A percentile compares a stretch with the other conserved stretches of the same genome.
These are phyloP conservation scores for Taiwanofungus camphoratus DNA, from an alignment of 1,284 basidiomycete genomes.

Conservation along the genomic window DNA sequence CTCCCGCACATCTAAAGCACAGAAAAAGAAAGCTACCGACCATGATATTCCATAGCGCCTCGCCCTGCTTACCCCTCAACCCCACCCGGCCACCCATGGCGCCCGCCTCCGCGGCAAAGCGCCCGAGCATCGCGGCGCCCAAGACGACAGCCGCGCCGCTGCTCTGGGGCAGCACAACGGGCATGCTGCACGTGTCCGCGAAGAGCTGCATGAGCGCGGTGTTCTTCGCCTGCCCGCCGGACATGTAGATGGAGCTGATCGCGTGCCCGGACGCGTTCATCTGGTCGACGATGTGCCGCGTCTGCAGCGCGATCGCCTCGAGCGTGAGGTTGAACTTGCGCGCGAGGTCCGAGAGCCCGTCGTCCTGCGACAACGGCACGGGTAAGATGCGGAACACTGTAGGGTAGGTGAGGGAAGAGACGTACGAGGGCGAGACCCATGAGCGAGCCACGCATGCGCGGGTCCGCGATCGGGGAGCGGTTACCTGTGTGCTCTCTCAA, in stretches of 20 bases:
- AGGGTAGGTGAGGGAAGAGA: slow-evolving; percentile 2
- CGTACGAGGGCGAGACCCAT: slow-evolving; percentile 77
- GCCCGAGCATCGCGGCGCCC: slow-evolving; percentile 90
- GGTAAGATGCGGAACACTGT: not conserved
- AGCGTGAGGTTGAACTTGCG: slow-evolving; percentile 89
- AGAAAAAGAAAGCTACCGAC: slow-evolving; percentile 35
- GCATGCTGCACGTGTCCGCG: slow-evolving; percentile 80
- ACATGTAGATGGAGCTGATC: slow-evolving; percentile 88
- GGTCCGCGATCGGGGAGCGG: slow-evolving; percentile 92
- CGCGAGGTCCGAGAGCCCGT: slow-evolving; percentile 77
- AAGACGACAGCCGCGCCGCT: slow-evolving; percentile 83
- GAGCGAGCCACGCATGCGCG: slow-evolving; percentile 89
- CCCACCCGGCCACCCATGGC: slow-evolving; percentile 38
- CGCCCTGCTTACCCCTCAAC: no score
- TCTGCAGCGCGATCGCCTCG: slow-evolving; percentile 94
- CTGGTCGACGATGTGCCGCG: slow-evolving; percentile 88
- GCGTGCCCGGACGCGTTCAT: slow-evolving; percentile 87
- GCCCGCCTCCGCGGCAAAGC: slow-evolving; percentile 73
- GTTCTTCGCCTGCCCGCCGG: slow-evolving; percentile 90
- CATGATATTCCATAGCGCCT: slow-evolving; percentile 91
- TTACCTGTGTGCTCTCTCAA: slow-evolving; percentile 61
- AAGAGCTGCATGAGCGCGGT: slow-evolving; percentile 80
- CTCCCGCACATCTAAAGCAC: not conserved
- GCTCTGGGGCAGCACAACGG: slow-evolving; percentile 79
- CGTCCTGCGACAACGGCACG: slow-evolving; percentile 43